phyloP scores from a whole-genome alignment of 345 rosid genomes.

The Hirschfeldia incana region DNA sequence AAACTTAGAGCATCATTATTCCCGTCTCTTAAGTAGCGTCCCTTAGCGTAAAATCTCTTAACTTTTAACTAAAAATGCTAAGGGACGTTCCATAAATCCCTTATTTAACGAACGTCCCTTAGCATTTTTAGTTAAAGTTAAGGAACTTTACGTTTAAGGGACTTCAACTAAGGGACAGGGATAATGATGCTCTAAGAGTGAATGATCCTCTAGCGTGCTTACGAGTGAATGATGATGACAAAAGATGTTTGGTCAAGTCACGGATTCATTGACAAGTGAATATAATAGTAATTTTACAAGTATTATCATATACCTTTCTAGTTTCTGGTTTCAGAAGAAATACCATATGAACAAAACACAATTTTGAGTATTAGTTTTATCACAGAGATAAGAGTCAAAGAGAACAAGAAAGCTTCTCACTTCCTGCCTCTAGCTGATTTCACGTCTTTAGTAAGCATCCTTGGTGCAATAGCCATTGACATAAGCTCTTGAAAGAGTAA shows the following conservation, averaged over 20 bases:
- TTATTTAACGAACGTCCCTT: too few species aligned
- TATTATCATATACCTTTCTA: background rate
- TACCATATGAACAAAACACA: background rate
- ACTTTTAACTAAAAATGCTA: too few species aligned
- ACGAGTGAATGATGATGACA: background rate
- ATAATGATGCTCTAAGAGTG: too few species aligned
- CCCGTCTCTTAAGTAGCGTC: too few species aligned
- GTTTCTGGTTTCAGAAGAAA: background rate
- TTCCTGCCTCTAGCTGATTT: constrained; percentile 56
- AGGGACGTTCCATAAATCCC: too few species aligned
- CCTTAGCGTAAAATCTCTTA: too few species aligned
- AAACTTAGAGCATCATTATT: too few species aligned
- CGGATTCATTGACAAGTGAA: background rate
- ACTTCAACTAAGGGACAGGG: too few species aligned
- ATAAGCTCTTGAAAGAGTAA: constrained; percentile 95
- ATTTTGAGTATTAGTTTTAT: background rate
- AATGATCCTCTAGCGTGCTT: too few species aligned
- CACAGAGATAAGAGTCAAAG: background rate
- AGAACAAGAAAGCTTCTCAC: constrained; percentile 44
- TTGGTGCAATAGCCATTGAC: constrained; percentile 99
- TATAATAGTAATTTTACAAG: background rate
- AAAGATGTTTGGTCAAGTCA: background rate
- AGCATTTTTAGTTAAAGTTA: too few species aligned
- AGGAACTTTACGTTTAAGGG: too few species aligned
- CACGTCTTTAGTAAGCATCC: constrained; percentile 80